Evolutionary conservation across 2,329 filamentous ascomycete genomes (phyloP), one percentile per base, ranked within the genome.

Genomic region (Fusarium incarnatum): DNA sequence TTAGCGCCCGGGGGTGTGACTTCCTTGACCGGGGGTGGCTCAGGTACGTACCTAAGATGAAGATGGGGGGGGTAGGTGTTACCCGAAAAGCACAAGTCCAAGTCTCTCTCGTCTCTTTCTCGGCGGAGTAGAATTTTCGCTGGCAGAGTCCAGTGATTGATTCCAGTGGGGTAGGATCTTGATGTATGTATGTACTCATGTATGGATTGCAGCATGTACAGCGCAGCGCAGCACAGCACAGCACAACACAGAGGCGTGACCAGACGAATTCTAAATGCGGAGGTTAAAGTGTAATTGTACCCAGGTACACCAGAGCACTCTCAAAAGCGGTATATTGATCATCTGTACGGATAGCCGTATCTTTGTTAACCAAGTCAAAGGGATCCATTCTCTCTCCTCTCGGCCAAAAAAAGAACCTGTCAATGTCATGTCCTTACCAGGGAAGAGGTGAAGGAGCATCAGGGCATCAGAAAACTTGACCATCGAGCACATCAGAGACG

Each of bases 51-150:
- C 65, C 20, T 8, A 12, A 30, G 28, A 28, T 28, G 11, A 28
- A 28, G 28, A 28, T 28, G 28, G 28, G 28, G 27, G 28, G 28
- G 22, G 28, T 28, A 37, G 15, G 48, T 25, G 49, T 37, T 45
- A 49, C 54, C 61, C 55, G 42, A 60, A 61, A 25, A 65, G 61
- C 50, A 53, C 50, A 30, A 48, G 70, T 66, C 60, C 52, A 76
- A 70, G 71, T 76, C 65, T 53, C 22, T 30, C 30, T 34, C 41
- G 41, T 44, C 41, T 44, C 41, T n/a, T n/a, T n/a, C n/a, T n/a
- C n/a, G n/a, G n/a, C n/a, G n/a, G n/a, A n/a, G n/a, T n/a, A n/a
- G 56, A 68, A 68, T 69, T 66, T 66, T 57, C 44, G 50, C 42
- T 57, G 49, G 56, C 49, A 63, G 34, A 60, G 28, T 50, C 42